Percentiles rank a stretch among this genome's conserved stretches.
Evolutionary conservation across 768 basidiomycete species (phyloP).

Genomic region (Agaricus blazei): DNA sequence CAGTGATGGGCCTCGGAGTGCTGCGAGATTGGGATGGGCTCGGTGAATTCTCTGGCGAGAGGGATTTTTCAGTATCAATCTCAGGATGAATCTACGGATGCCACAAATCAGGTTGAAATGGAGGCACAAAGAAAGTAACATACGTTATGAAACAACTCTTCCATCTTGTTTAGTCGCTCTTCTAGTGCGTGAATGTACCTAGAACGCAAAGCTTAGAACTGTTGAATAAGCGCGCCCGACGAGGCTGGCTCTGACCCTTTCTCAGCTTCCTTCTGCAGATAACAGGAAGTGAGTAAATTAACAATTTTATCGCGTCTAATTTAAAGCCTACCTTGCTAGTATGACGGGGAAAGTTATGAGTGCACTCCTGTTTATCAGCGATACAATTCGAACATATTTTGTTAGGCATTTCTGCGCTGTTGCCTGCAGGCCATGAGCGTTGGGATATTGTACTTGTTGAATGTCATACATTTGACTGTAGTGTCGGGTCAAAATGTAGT

Average conservation of each 20-base stretch:
- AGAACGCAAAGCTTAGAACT: background rate
- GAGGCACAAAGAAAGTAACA: background rate
- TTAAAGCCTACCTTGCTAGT: constrained; percentile 36
- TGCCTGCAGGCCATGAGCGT: constrained; percentile 29
- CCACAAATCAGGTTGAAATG: background rate
- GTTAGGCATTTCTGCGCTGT: constrained; percentile 54
- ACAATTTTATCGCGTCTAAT: background rate
- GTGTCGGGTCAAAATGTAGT: constrained; percentile 4
- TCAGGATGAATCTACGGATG: constrained; percentile 17
- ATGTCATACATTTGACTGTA: constrained; percentile 33
- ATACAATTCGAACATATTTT: constrained; percentile 56
- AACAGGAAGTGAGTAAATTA: background rate
- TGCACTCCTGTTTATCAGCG: constrained; percentile 42
- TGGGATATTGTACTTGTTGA: background rate
- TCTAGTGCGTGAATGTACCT: constrained; percentile 28
- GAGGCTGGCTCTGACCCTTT: constrained; percentile 22
- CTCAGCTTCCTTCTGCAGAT: constrained; percentile 26
- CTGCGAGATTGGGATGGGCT: constrained; percentile 1
- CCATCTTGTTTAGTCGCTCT: constrained; percentile 24
- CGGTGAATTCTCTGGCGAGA: constrained; percentile 4
- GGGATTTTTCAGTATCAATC: constrained; percentile 16
- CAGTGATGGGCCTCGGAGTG: constrained; percentile 3
- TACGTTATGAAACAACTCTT: constrained; percentile 22
- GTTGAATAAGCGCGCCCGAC: background rate
- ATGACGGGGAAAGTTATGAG: constrained; percentile 44